Base-by-base conservation (phyloP, 139 green algal species). In the Axilococcus clingmanii region DNA sequence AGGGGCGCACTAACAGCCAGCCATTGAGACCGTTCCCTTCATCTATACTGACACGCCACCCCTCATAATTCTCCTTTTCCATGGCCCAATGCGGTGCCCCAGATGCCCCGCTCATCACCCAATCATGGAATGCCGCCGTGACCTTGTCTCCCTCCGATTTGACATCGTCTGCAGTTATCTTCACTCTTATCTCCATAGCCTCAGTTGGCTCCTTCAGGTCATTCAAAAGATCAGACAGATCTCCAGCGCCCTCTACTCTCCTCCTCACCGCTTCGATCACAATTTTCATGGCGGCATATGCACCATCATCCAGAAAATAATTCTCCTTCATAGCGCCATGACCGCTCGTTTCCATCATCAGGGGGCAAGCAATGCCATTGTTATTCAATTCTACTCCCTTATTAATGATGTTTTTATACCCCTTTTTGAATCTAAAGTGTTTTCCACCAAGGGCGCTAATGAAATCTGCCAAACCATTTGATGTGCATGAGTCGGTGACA, bases 321-420 rank as follows among this genome's bases (percentile, higher is more conserved):
- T 98, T 98, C 40, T 94, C 83, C 55, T 83, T 43, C 28, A 41
- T 9, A 3, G 91, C 91, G 4, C 91, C 91, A 52, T 98, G 91
- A 15, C 86, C 86, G 40, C 48, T 86, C 23, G 91, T 98, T 65
- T 98, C 91, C 82, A 98, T 96, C 81, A 95, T 95, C 20, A 98
- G 77, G 22, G 86, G 67, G 42, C 69, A 83, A 33, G 86, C 70
- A 35, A 72, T 69, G 17, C 87, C 86, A 34, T 62, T 30, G 27
- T 82, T 24, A 51, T 94, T 93, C 19, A 94, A 72, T 66, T 87
- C 63, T 5, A 90, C 58, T 30, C 83, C 83, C 68, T 94, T 88
- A 61, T 82, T 67, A 55, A 97, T 97, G 3, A 97, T 85, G 62
- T 97, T 97, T 66, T 93, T 92, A 78, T 96, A 96, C 16, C 90